Percentiles rank a stretch among this genome's conserved stretches.
Conservation (phyloP, 345 rosid species). For the Murraya koenigii region DNA sequence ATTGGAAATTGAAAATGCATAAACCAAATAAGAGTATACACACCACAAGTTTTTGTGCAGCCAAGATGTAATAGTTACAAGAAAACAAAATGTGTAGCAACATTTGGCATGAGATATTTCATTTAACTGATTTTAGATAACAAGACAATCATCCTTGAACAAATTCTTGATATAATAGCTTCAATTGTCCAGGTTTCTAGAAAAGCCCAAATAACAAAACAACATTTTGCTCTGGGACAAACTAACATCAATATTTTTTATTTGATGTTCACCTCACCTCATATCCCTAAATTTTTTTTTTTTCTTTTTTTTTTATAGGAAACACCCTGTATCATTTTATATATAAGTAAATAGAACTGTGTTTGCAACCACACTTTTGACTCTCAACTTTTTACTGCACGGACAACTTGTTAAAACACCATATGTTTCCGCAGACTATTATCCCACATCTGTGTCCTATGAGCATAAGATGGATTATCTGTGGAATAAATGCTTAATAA, state of each 20-base stretch:
- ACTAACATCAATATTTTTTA: neutral
- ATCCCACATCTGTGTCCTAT: constrained; percentile 14
- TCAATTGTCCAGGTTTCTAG: constrained; percentile 1
- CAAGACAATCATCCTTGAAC: neutral
- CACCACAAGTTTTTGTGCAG: neutral
- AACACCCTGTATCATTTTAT: neutral
- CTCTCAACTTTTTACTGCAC: constrained; percentile 2
- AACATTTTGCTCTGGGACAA: neutral
- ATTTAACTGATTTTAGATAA: neutral
- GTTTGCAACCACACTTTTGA: neutral
- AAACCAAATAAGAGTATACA: neutral
- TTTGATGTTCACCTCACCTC: neutral
- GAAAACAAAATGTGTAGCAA: neutral
- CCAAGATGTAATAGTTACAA: neutral
- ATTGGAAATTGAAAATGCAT: neutral
- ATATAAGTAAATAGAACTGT: neutral
- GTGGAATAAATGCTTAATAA: neutral
- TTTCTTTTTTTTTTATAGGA: too few species aligned
- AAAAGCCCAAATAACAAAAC: neutral
- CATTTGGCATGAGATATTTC: neutral
- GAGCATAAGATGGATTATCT: constrained; percentile 10
- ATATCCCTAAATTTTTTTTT: neutral
- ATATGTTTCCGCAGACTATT: constrained; percentile 3
- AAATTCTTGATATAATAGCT: neutral
- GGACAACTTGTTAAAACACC: neutral